Evolutionary conservation across 225 moss, liverwort and hornwort species (phyloP).

Genomic region (Bryum argenteum): DNA sequence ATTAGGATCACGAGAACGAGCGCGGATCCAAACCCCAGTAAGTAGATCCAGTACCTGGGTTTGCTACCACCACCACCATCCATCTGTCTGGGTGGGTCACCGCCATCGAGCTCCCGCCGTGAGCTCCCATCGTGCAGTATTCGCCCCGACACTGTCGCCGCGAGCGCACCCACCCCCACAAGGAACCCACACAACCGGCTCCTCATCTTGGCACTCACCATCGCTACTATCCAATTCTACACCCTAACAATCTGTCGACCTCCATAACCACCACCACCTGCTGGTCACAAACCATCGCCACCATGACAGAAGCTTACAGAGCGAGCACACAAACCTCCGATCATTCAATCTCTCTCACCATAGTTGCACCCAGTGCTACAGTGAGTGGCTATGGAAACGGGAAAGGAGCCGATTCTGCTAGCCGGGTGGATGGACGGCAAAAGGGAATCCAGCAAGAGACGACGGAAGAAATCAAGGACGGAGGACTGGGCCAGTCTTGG

Average conservation of each 20-base stretch:
- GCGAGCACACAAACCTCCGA: conserved; percentile 20
- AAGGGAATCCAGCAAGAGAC: background rate
- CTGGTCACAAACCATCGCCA: background rate
- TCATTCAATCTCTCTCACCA: conserved; percentile 12
- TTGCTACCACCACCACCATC: background rate
- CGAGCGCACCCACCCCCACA: conserved; percentile 21
- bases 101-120: background rate
- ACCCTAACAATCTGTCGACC: conserved; percentile 1
- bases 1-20: conserved; percentile 42
- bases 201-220: conserved; percentile 23
- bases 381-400: too few relatives aligned
- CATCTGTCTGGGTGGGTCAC: background rate
- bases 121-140: conserved; percentile 22
- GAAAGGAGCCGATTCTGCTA: too few relatives aligned
- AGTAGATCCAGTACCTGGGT: conserved; percentile 26
- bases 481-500: background rate
- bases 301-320: conserved; percentile 24
- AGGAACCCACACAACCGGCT: conserved; percentile 25
- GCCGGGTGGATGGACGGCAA: background rate
- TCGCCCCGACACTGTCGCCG: conserved; percentile 36
- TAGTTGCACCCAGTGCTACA: background rate
- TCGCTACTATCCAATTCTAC: background rate
- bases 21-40: conserved; percentile 48
- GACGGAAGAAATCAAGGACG: too few relatives aligned
- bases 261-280: background rate